phyloP scores from a whole-genome alignment of 192 early-diverging fungal genomes.

The Gaertneriomyces semiglobifer region DNA sequence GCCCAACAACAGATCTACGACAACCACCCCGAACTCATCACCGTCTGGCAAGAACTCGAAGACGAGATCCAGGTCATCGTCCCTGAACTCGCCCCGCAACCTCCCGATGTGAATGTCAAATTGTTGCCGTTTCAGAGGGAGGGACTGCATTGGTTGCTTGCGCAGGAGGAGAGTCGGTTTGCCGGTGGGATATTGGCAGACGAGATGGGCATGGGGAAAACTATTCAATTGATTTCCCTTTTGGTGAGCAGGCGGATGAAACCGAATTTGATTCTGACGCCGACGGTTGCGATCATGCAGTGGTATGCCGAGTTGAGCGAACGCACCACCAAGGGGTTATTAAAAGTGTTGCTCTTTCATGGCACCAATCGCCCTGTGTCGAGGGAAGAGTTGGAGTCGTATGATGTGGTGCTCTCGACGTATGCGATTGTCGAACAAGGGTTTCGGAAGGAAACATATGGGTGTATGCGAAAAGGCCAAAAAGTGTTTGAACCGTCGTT shows the following conservation, averaged over 20 bases:
- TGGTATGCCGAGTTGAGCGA: constrained; percentile 76
- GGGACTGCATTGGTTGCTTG: constrained; percentile 78
- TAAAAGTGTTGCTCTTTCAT: constrained; percentile 71
- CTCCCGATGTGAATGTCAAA: constrained; percentile 60
- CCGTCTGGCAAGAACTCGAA: constrained; percentile 58
- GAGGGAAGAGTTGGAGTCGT: constrained; percentile 51
- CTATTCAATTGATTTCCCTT: constrained; percentile 85
- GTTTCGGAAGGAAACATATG: constrained; percentile 69
- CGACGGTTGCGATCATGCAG: constrained; percentile 85
- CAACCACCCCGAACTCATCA: constrained; percentile 57
- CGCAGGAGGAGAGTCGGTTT: constrained; percentile 62
- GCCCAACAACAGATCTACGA: constrained; percentile 14
- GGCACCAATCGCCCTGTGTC: constrained; percentile 58
- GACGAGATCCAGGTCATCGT: constrained; percentile 29
- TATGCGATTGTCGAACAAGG: constrained; percentile 73
- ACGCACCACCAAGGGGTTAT: constrained; percentile 52
- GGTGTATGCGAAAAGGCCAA: constrained; percentile 59
- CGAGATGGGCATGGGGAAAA: constrained; percentile 91
- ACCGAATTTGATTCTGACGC: constrained; percentile 81
- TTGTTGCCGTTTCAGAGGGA: constrained; percentile 88
- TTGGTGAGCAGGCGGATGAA: constrained; percentile 56
- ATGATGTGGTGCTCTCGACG: constrained; percentile 68
- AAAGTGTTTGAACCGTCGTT: constrained; percentile 62
- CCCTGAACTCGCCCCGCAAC: constrained; percentile 48
- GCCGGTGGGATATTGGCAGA: constrained; percentile 68